Conservation (phyloP, 768 basidiomycete species). For the Saitozyma sp. region DNA sequence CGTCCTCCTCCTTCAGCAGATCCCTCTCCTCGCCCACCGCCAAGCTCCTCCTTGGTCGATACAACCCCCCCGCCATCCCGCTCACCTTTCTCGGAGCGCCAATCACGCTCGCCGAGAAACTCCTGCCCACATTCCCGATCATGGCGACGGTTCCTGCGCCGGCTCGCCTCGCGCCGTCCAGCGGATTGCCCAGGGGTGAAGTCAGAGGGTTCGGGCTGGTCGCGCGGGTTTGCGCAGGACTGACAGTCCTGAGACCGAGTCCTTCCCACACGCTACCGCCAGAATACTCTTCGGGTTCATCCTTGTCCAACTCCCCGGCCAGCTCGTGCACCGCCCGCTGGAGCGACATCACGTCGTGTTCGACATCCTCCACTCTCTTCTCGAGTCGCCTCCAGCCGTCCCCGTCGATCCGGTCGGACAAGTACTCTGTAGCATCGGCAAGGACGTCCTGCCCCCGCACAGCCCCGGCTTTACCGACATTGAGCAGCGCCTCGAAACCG, state of each 20-base stretch:
- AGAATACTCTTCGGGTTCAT: background rate
- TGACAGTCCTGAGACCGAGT: slow-evolving; percentile 21
- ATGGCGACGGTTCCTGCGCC: slow-evolving; percentile 13
- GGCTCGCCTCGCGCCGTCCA: background rate
- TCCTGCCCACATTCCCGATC: slow-evolving; percentile 32
- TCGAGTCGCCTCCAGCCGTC: slow-evolving; percentile 23
- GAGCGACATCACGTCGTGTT: slow-evolving; percentile 12
- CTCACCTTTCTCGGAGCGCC: slow-evolving; percentile 38
- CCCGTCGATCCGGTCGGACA: slow-evolving; percentile 15
- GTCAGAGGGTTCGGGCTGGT: background rate
- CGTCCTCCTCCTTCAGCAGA: slow-evolving; percentile 3
- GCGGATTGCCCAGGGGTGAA: background rate
- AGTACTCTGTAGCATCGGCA: slow-evolving; percentile 34
- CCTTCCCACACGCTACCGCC: slow-evolving; percentile 16
- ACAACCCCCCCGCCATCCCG: background rate
- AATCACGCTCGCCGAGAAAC: slow-evolving; percentile 34
- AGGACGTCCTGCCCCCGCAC: slow-evolving; percentile 23
- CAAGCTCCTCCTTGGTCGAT: slow-evolving; percentile 5
- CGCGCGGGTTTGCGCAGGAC: background rate
- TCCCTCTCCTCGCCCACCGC: slow-evolving; percentile 1
- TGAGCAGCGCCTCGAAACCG: slow-evolving; percentile 48
- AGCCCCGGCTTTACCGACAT: slow-evolving; percentile 28
- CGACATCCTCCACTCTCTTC: slow-evolving; percentile 32
- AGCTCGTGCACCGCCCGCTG: background rate
- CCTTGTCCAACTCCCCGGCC: background rate